These are phyloP conservation scores for Leptographium flavum DNA, from an alignment of 2,329 filamentous ascomycete species.

Conservation along the genomic window DNA sequence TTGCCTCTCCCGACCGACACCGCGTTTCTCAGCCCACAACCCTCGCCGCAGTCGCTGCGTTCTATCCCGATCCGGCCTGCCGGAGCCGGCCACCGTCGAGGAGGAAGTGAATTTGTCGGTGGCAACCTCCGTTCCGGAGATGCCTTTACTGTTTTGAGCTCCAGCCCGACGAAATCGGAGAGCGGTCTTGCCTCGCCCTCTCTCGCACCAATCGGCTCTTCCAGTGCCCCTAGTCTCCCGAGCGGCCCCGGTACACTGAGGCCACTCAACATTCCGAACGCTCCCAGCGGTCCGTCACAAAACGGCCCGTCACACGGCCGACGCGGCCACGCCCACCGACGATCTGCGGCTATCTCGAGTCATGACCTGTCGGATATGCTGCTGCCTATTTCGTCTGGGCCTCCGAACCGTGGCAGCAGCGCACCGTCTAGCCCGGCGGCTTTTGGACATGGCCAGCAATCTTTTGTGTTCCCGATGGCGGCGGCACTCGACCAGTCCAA, in stretches of 20 bases:
- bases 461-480: background rate
- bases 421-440: conserved; percentile 48
- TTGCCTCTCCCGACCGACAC: conserved; percentile 19
- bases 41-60: conserved; percentile 36
- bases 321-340: conserved; percentile 64
- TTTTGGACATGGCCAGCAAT: conserved; percentile 13
- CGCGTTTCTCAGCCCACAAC: conserved; percentile 37
- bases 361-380: conserved; percentile 65
- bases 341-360: conserved; percentile 70
- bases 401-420: conserved; percentile 42
- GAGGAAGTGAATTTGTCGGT: conserved; percentile 77
- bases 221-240: background rate
- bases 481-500: background rate
- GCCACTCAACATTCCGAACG: background rate
- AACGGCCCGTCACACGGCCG: conserved; percentile 21
- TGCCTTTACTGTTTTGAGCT: conserved; percentile 47
- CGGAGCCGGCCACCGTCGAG: conserved; percentile 64
- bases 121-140: conserved; percentile 48
- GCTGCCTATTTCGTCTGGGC: conserved; percentile 38
- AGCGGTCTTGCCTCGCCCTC: conserved; percentile 42
- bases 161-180: conserved; percentile 53
- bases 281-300: background rate
- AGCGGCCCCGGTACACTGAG: too few relatives aligned
- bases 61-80: conserved; percentile 36
- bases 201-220: conserved; percentile 17